Percentiles rank a stretch among this genome's conserved stretches.
phyloP scores from a whole-genome alignment of 1,284 basidiomycete genomes.

The Irpex sp. region DNA sequence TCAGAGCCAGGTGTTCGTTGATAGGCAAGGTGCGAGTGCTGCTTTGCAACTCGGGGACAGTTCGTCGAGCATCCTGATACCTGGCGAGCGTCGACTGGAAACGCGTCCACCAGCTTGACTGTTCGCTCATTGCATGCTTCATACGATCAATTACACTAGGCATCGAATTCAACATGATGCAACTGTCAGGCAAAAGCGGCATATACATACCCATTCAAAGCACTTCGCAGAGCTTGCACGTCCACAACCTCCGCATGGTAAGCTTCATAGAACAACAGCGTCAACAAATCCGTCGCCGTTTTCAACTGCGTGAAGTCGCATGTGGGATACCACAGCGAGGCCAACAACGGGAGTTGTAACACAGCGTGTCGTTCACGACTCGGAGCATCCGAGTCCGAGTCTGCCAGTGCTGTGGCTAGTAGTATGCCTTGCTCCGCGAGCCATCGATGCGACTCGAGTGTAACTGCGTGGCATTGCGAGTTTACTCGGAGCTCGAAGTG shows the following conservation, averaged over 20 bases:
- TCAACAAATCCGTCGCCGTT: constrained; percentile 47
- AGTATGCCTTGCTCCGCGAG: constrained; percentile 24
- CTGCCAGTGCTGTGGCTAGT: constrained; percentile 12
- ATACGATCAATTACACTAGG: not conserved
- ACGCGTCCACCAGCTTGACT: not conserved
- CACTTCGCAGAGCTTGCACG: constrained; percentile 16
- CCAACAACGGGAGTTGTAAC: constrained; percentile 49
- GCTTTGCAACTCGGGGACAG: constrained; percentile 17
- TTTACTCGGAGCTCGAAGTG: constrained; percentile 51
- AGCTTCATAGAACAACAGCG: constrained; percentile 33
- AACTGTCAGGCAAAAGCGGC: not conserved
- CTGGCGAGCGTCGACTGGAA: constrained; percentile 2
- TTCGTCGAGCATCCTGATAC: not conserved
- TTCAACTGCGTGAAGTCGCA: constrained; percentile 53
- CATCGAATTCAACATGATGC: not conserved
- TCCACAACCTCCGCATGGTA: constrained; percentile 12
- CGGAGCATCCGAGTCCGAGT: constrained; percentile 23
- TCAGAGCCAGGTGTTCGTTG: constrained; percentile 40
- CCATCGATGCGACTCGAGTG: constrained; percentile 48
- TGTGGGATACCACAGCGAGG: constrained; percentile 52
- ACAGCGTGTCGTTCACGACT: constrained; percentile 24
- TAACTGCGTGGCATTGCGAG: constrained; percentile 41
- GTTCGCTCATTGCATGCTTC: not conserved
- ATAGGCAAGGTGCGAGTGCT: constrained; percentile 35
- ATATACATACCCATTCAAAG: constrained; percentile 23